phyloP scores from a whole-genome alignment of 2,329 filamentous ascomycete species.

The Apiospora hydei region DNA sequence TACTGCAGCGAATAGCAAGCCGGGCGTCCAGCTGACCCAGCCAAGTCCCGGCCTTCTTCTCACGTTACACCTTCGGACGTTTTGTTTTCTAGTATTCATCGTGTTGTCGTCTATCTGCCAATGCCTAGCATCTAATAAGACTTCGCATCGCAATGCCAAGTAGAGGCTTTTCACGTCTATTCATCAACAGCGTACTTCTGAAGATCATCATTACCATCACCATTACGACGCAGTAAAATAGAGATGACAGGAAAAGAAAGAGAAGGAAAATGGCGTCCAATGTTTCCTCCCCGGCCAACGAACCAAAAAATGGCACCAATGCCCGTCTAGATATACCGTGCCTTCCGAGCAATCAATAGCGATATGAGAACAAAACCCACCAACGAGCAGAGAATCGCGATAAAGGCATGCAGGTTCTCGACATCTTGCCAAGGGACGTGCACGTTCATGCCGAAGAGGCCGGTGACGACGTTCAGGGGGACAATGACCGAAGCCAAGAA shows the following conservation, averaged over 20 bases:
- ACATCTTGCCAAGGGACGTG: constrained; percentile 67
- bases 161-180: background rate
- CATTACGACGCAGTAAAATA: constrained; percentile 11
- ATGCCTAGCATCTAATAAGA: background rate
- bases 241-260: background rate
- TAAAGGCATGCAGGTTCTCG: constrained; percentile 61
- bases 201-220: constrained; percentile 19
- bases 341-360: constrained; percentile 53
- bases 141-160: background rate
- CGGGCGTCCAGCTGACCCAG: background rate
- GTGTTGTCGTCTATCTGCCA: background rate
- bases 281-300: background rate
- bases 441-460: constrained; percentile 90
- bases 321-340: constrained; percentile 51
- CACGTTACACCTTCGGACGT: background rate
- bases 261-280: background rate
- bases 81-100: constrained; percentile 7
- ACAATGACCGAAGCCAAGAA: constrained; percentile 95
- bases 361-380: constrained; percentile 59
- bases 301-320: background rate
- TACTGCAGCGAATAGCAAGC: constrained; percentile 25
- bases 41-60: background rate
- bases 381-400: constrained; percentile 66
- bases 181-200: background rate
- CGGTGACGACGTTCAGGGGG: constrained; percentile 90